Evolutionary conservation across 352 stramenopile species (phyloP), one percentile per base, ranked within the genome.

Genomic region (Globisporangium acanthophoron): DNA sequence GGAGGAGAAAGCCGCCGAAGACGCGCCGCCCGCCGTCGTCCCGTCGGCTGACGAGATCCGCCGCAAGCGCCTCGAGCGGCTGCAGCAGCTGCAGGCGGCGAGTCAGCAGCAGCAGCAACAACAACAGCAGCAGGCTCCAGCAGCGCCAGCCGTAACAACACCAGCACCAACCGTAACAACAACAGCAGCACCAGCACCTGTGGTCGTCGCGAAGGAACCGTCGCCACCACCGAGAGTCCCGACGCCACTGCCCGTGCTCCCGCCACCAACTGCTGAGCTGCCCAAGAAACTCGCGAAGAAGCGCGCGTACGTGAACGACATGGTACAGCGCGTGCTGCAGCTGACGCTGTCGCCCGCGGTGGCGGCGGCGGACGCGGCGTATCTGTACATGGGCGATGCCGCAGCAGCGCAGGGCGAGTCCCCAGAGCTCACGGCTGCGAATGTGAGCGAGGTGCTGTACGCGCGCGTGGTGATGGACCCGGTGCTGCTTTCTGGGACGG

Each of bases 361-460:
- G 27, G 66, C 65, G 15, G 53, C 58, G 11, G 57, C 57, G 7
- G 61, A 74, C 69, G 39, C 53, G 59, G 54, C 65, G 62, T 73
- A 74, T 27, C 62, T 87, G 27, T 78, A 67, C 31, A 57, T 94
- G 63, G 41, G 54, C 6, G 69, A 83, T 33, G 57, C 79, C 39
- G 67, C 58, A 0, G 62, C 64, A 0, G 60, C 64, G 0, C 48
- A 62, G 15, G 67, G 33, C n/a, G 63, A 45, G 6, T 37, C 62
- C 16, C 52, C 59, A 6, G 56, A 73, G 47, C 52, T 86, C 4
- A 63, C 50, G 8, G 51, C 64, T 18, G 45, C 48, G n/a, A 90
- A 88, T 53, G 64, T 76, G 44, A 77, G 78, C 59, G 84, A 93
- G 61, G 62, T 89, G 45, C 66, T 93, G 24, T 91, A 91, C 56